Percentiles rank a stretch among this genome's conserved stretches.
Evolutionary conservation across 768 basidiomycete species (phyloP).

Genomic region (Pleurotus djamor): DNA sequence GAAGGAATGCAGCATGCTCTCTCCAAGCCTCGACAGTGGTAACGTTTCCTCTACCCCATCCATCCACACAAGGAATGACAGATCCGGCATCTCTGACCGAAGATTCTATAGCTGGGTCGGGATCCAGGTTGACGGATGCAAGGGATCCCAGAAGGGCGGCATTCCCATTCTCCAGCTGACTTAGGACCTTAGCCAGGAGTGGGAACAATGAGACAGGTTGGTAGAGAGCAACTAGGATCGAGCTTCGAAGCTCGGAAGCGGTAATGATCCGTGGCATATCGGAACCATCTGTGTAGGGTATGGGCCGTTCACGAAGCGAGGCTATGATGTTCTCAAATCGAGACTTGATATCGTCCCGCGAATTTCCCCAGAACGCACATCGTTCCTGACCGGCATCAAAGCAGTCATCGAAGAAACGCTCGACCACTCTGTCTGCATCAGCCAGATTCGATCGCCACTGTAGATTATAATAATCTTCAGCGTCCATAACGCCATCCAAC

Average conservation of each 20-base stretch:
- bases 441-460: slow-evolving; percentile 12
- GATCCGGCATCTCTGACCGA: background rate
- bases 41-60: background rate
- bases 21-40: background rate
- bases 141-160: slow-evolving; percentile 2
- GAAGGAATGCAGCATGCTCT: background rate
- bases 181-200: slow-evolving; percentile 14
- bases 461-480: slow-evolving; percentile 16
- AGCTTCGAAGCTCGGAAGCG: background rate
- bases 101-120: background rate
- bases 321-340: slow-evolving; percentile 12
- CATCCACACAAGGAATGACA: background rate
- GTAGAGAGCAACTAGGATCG: slow-evolving; percentile 18
- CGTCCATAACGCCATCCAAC: slow-evolving; percentile 28
- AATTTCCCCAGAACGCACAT: slow-evolving; percentile 19
- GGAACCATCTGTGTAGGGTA: slow-evolving; percentile 11
- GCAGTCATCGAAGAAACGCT: slow-evolving; percentile 18
- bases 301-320: slow-evolving; percentile 12
- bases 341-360: slow-evolving; percentile 11
- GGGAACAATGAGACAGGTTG: slow-evolving; percentile 14
- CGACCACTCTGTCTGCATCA: slow-evolving; percentile 17
- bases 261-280: slow-evolving; percentile 13
- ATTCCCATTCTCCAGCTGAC: slow-evolving; percentile 20
- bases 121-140: background rate
- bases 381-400: slow-evolving; percentile 13